Evolutionary conservation across 23 red algal genomes (phyloP).

Genomic region (Gracilariopsis chorda): DNA sequence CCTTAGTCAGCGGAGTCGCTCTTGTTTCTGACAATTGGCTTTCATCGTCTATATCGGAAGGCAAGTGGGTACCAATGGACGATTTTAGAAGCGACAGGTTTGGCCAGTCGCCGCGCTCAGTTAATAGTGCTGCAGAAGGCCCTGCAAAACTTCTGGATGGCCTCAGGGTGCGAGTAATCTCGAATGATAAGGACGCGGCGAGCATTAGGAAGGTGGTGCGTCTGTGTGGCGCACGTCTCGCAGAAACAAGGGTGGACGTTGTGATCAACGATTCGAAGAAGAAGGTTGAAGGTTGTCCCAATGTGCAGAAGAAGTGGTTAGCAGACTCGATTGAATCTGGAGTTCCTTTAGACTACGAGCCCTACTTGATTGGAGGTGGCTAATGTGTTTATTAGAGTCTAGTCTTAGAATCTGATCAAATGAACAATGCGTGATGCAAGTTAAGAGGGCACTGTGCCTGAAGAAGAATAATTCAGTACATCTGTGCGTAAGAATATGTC

Average conservation of each 20-base stretch:
- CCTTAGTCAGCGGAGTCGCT: slow-evolving; percentile 21
- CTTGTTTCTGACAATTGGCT: slow-evolving; percentile 55
- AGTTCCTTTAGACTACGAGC: slow-evolving; percentile 29
- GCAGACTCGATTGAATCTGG: slow-evolving; percentile 61
- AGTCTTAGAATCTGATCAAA: no score
- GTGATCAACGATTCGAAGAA: slow-evolving; percentile 41
- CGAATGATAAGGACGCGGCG: slow-evolving; percentile 20
- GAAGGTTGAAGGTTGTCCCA: slow-evolving; percentile 1
- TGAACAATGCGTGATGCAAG: no score
- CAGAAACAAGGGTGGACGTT: slow-evolving; percentile 48
- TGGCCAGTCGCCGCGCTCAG: slow-evolving; percentile 52
- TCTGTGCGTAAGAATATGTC: no score
- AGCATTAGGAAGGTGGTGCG: slow-evolving; percentile 41
- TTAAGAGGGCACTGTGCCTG: no score
- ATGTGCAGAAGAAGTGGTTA: slow-evolving; percentile 58
- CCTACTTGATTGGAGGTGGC: slow-evolving; percentile 20
- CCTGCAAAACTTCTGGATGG: slow-evolving; percentile 28
- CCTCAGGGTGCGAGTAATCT: slow-evolving; percentile 14
- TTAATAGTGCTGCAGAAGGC: background rate
- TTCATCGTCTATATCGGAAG: slow-evolving; percentile 57
- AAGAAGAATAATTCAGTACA: no score
- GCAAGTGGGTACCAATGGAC: slow-evolving; percentile 42
- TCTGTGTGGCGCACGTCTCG: slow-evolving; percentile 33
- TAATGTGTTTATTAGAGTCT: no score
- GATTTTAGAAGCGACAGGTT: slow-evolving; percentile 37